Evolutionary conservation across 805 yeast genomes (phyloP), one percentile per base, ranked within the genome.

Genomic region (Candida andamanensis): DNA sequence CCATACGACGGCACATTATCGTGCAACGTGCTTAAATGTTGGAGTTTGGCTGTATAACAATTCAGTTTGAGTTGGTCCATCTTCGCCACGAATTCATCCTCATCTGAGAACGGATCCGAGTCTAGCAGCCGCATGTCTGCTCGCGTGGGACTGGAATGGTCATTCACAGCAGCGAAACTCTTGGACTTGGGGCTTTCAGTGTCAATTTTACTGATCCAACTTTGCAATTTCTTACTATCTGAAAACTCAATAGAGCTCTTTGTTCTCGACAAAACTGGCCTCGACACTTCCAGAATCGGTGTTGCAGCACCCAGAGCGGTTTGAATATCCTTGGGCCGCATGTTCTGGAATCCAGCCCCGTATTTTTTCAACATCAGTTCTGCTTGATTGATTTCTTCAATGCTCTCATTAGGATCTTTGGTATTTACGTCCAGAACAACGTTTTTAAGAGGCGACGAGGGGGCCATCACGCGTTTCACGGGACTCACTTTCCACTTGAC

Each of bases 401-500:
- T 35, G 14, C 28, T 11, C 24, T 31, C 29, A 20, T 31, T 23
- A 10, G 30, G 27, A 5, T 24, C 27, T n/a, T n/a, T n/a, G n/a
- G n/a, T n/a, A n/a, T n/a, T n/a, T n/a, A n/a, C n/a, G n/a, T n/a
- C n/a, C n/a, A n/a, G n/a, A 6, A 30, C 12, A 3, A 30, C 23
- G 15, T 50, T 54, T 35, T 49, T 57, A 26, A 69, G 43, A 0
- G 76, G 76, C 13, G 45, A 38, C 4, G 76, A 69, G 3, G 74
- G 67, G 1, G 67, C 63, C 6, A 62, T 35, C 8, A 12, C 13
- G 19, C 15, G 17, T 26, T 31, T 5, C 12, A n/a, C 44, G 17
- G 74, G 72, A 4, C 70, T 62, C 10, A 49, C 48, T 11, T 57
- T 66, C 74, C 74, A 69, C 28, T 62, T 48, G 19, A 65, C 52